Percentiles rank a stretch among this genome's conserved stretches.
Evolutionary conservation across 495 filamentous ascomycete genomes (phyloP).

Genomic region (Penicillium malachiteum): DNA sequence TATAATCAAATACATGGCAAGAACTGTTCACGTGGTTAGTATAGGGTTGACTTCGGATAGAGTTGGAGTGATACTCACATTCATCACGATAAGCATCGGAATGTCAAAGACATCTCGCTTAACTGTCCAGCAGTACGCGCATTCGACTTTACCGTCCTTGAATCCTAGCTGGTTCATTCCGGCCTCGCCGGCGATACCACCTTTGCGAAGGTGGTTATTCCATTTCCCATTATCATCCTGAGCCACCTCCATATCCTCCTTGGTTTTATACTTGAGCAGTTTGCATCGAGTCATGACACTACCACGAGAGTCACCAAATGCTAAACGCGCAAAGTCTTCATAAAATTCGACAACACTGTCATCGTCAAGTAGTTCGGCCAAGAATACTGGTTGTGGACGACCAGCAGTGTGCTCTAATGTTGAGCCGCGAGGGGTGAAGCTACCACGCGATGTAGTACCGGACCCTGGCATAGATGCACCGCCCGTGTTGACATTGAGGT

Average conservation of each 20-base stretch:
- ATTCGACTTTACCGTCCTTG: conserved; percentile 89
- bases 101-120: conserved; percentile 98
- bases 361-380: conserved; percentile 91
- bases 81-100: conserved; percentile 96
- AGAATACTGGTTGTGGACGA: conserved; percentile 72
- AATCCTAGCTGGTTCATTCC: conserved; percentile 72
- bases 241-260: conserved; percentile 55
- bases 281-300: conserved; percentile 81
- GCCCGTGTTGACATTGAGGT: conserved; percentile 82
- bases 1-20: conserved; percentile 47
- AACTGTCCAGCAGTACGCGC: conserved; percentile 93
- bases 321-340: conserved; percentile 88
- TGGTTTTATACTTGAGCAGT: conserved; percentile 84
- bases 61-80: conserved; percentile 60
- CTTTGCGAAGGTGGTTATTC: conserved; percentile 47
- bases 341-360: conserved; percentile 92
- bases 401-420: conserved; percentile 25
- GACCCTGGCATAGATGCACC: conserved; percentile 28
- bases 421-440: conserved; percentile 50
- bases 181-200: conserved; percentile 69
- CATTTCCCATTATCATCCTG: conserved; percentile 47
- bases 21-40: conserved; percentile 33
- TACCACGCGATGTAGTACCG: conserved; percentile 40
- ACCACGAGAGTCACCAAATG: conserved; percentile 84
- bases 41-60: not conserved